These are phyloP conservation scores for Arctium lappa DNA, from an alignment of 129 eudicot genomes.

Conservation along the genomic window DNA sequence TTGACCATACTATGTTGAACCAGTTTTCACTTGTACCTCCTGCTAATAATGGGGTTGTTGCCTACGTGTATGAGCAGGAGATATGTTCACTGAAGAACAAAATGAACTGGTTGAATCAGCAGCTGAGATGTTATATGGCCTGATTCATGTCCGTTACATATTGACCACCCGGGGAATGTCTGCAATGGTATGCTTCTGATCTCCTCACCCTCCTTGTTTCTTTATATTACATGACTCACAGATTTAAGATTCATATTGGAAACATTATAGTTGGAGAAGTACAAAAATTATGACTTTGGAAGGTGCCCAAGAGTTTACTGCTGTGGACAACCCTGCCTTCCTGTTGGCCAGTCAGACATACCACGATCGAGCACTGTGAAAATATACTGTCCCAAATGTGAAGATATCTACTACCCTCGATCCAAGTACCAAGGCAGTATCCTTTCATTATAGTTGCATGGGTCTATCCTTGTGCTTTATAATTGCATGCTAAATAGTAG, in stretches of 20 bases:
- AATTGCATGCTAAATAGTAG: background rate
- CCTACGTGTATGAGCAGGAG: conserved; percentile 43
- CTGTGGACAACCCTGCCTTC: conserved; percentile 97
- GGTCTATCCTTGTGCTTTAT: background rate
- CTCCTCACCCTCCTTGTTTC: background rate
- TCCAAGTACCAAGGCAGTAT: conserved; percentile 99
- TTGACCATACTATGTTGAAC: background rate
- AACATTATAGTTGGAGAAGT: conserved; percentile 73
- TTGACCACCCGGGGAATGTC: conserved; percentile 79
- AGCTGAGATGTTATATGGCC: conserved; percentile 92
- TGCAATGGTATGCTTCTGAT: conserved; percentile 65
- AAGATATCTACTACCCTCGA: conserved; percentile 92
- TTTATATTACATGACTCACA: background rate
- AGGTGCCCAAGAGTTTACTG: conserved; percentile 98
- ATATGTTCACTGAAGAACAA: conserved; percentile 86
- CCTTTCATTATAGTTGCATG: conserved; percentile 33
- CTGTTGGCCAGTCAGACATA: conserved; percentile 94
- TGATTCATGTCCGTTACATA: conserved; percentile 82
- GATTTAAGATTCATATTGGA: background rate
- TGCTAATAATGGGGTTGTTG: background rate
- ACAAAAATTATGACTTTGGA: conserved; percentile 88
- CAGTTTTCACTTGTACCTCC: background rate
- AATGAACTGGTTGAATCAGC: conserved; percentile 91
- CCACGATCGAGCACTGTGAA: conserved; percentile 91
- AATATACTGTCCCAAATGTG: conserved; percentile 94